These are phyloP conservation scores for Skeletonema grethae DNA, from an alignment of 108 stramenopile genomes.

Conservation along the genomic window DNA sequence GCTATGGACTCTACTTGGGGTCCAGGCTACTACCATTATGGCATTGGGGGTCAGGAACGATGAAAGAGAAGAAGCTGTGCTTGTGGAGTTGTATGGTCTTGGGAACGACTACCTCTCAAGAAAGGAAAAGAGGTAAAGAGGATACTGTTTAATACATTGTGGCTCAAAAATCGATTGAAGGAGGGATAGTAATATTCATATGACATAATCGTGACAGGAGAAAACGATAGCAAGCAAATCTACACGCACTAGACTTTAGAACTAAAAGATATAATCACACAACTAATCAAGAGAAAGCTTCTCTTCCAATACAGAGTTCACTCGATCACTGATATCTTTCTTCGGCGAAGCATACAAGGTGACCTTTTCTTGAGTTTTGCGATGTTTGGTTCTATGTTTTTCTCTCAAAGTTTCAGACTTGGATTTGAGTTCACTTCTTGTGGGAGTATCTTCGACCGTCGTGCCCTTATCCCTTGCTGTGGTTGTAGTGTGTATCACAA, in stretches of 20 bases:
- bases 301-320: neutral
- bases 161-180: too few species aligned
- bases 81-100: neutral
- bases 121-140: neutral
- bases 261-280: too few species aligned
- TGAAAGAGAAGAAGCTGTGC: conserved; percentile 4
- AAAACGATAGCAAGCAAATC: too few species aligned
- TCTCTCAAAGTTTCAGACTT: neutral
- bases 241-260: too few species aligned
- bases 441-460: neutral
- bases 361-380: neutral
- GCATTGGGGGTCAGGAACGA: neutral
- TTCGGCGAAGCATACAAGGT: neutral
- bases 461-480: neutral
- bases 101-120: neutral
- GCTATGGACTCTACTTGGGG: conserved; percentile 19
- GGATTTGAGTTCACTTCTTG: neutral
- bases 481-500: neutral
- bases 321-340: neutral
- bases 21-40: conserved; percentile 1
- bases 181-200: too few species aligned
- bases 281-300: too few species aligned
- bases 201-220: too few species aligned
- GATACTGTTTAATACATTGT: too few species aligned
- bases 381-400: neutral